Conservation (phyloP, 768 basidiomycete species). For the Leccinum obscurum region DNA sequence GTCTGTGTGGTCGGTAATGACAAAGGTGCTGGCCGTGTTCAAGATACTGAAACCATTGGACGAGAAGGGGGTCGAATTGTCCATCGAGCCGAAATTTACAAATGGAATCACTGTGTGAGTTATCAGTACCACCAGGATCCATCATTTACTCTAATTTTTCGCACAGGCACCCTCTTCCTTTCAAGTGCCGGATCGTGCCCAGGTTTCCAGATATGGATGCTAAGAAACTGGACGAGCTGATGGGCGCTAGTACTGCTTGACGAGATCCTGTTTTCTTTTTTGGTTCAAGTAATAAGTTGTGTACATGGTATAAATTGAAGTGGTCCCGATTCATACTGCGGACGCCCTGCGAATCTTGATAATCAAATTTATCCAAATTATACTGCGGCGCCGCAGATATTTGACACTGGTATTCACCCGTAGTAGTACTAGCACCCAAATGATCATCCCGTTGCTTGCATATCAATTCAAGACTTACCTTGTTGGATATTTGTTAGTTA, state of each 20-base stretch:
- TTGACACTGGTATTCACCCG: too few relatives aligned
- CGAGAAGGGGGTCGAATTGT: slow-evolving; percentile 9
- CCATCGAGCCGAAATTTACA: slow-evolving; percentile 4
- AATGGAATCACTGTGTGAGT: slow-evolving; percentile 7
- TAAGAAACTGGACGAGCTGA: slow-evolving; percentile 1
- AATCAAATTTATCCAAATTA: too few relatives aligned
- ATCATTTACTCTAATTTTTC: not conserved
- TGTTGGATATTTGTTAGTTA: too few relatives aligned
- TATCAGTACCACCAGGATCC: not conserved
- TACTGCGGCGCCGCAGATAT: too few relatives aligned
- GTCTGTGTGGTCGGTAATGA: slow-evolving; percentile 14
- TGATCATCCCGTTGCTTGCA: too few relatives aligned
- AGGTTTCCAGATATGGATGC: slow-evolving; percentile 1
- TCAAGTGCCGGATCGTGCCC: slow-evolving; percentile 3
- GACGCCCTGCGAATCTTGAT: too few relatives aligned
- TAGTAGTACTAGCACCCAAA: too few relatives aligned
- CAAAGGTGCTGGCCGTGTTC: slow-evolving; percentile 13
- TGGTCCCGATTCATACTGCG: too few relatives aligned
- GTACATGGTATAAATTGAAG: too few relatives aligned
- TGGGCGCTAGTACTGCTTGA: not conserved
- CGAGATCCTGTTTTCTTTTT: not conserved
- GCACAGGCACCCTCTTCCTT: slow-evolving; percentile 2
- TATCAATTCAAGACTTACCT: too few relatives aligned
- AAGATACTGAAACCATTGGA: slow-evolving; percentile 10
- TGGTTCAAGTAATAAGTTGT: too few relatives aligned